Conservation (phyloP, 1,284 basidiomycete genomes). For the Malassezia japonica region DNA sequence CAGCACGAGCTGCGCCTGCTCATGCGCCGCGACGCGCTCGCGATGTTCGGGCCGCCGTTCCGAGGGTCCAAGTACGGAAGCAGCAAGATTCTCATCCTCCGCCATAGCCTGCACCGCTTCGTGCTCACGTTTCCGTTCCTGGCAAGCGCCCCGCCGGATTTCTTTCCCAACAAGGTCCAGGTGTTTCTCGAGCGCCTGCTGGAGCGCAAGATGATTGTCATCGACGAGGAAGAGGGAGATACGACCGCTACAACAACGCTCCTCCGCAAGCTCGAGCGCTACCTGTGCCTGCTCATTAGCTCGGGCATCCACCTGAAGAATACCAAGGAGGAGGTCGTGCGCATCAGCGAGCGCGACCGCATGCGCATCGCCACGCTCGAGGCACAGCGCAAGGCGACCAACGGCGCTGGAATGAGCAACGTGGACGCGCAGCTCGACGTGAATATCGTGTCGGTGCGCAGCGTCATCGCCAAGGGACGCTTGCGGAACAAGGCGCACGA, state of each 20-base stretch:
- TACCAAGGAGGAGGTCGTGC: constrained; percentile 37
- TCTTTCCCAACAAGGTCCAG: constrained; percentile 46
- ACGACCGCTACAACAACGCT: background rate
- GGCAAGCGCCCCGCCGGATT: constrained; percentile 40
- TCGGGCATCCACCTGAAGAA: constrained; percentile 33
- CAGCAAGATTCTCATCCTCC: constrained; percentile 23
- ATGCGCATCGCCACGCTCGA: constrained; percentile 29
- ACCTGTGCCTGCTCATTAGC: constrained; percentile 31
- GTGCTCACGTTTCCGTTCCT: constrained; percentile 47
- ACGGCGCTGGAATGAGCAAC: background rate
- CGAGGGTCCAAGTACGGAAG: constrained; percentile 21
- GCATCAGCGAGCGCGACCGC: constrained; percentile 34
- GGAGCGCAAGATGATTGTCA: constrained; percentile 36
- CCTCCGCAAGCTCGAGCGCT: background rate
- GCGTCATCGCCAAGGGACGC: constrained; percentile 27
- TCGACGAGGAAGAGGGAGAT: constrained; percentile 7
- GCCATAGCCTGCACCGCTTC: constrained; percentile 45
- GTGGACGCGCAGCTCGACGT: constrained; percentile 21
- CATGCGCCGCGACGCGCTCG: constrained; percentile 24
- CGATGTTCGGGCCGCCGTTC: constrained; percentile 46
- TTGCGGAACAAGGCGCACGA: constrained; percentile 34
- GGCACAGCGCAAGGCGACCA: constrained; percentile 25
- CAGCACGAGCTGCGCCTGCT: constrained; percentile 52
- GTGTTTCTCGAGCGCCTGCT: constrained; percentile 42
- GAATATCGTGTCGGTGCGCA: constrained; percentile 42